Conservation (phyloP, 305 asterid genomes). For the Fraxinus albicans region DNA sequence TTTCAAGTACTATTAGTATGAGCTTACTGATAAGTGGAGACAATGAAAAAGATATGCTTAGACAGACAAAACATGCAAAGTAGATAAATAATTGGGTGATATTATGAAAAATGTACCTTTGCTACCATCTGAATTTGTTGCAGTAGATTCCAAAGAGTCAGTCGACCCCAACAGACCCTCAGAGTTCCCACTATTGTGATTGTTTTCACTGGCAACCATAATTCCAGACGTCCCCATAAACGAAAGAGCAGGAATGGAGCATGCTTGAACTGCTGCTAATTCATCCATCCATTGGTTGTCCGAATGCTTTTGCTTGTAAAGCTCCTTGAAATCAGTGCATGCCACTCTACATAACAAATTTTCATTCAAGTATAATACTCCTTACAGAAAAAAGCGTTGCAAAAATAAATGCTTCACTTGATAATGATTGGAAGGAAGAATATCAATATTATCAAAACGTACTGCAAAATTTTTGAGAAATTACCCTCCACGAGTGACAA, state of each 20-base stretch:
- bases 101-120: constrained; percentile 40
- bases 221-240: constrained; percentile 58
- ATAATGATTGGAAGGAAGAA: neutral
- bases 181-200: constrained; percentile 24
- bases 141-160: constrained; percentile 44
- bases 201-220: constrained; percentile 56
- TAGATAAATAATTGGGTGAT: neutral
- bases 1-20: neutral
- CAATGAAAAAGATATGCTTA: neutral
- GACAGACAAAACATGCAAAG: neutral
- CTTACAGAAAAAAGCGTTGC: neutral
- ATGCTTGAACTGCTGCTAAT: constrained; percentile 79
- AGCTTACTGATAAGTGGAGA: neutral
- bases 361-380: neutral
- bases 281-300: constrained; percentile 83
- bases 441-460: neutral
- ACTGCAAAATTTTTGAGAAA: neutral
- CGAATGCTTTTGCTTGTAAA: constrained; percentile 68
- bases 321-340: constrained; percentile 72
- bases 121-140: constrained; percentile 43
- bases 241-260: constrained; percentile 47
- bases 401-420: neutral
- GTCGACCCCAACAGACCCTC: constrained; percentile 26
- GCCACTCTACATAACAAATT: constrained; percentile 52
- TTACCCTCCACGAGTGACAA: neutral